Base-by-base conservation (phyloP, 495 filamentous ascomycete genomes). In the Usnea hakonensis region DNA sequence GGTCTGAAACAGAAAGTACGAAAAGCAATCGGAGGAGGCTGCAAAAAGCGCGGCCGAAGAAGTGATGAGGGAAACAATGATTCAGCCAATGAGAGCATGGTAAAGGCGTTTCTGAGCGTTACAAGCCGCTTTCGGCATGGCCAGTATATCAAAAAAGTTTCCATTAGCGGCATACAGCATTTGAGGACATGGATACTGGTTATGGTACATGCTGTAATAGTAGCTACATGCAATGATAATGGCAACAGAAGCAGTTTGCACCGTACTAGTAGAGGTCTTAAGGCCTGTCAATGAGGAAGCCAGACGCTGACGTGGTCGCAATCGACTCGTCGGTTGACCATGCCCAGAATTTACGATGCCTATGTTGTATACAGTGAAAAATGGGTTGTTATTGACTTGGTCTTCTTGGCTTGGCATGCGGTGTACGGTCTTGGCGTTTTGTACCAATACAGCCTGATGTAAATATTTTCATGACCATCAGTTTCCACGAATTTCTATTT, bases 31-130 rank as follows among this genome's bases (percentile, higher is more conserved):
- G 43, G 0, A 60, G 37, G 11, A 63, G 26, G 38, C 33, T 66
- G 26, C n/a, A 58, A 17, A 66, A 66, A 30, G 37, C 35, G 19
- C 50, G 36, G 23, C 46, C 55, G 21, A 64, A 44, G 19, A 57
- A 50, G 56, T 66, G 33, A 63, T 40, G 13, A 17, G 32, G 21
- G 10, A 46, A 41, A 30, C n/a, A 53, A 21, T 44, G n/a, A 40
- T 46, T 23, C 19, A 53, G 6, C 26, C 35, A 32, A 26, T 1
- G 32, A 60, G 16, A 35, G 36, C 36, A 54, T 56, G 26, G 21
- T 8, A 30, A 30, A n/a, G 19, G 33, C 30, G 16, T 33, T 30
- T 33, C n/a, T 38, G 10, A 44, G 62, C 62, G 44, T 54, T 38
- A 52, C 60, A 38, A 55, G 21, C n/a, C 16, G 5, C 32, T 19